phyloP scores from a whole-genome alignment of 495 filamentous ascomycete species.

The Aspergillus cavernicola region DNA sequence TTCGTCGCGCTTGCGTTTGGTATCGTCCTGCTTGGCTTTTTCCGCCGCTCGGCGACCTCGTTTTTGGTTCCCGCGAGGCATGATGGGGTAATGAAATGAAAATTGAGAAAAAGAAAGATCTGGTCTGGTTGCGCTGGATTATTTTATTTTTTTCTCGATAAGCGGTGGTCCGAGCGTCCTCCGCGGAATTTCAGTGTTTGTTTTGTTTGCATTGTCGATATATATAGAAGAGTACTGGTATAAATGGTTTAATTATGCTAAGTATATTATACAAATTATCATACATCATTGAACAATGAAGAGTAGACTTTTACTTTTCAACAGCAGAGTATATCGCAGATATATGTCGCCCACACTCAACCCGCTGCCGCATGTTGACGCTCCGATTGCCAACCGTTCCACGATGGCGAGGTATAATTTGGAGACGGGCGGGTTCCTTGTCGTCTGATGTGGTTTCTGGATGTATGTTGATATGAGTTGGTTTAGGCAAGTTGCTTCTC shows the following conservation, averaged over 20 bases:
- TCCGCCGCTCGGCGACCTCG: constrained; percentile 63
- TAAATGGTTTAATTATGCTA: not conserved
- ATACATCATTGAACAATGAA: constrained; percentile 10
- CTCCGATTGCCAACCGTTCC: constrained; percentile 61
- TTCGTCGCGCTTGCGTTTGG: constrained; percentile 43
- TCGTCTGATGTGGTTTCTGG: constrained; percentile 46
- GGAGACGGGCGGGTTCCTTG: constrained; percentile 70
- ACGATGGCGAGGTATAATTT: constrained; percentile 75
- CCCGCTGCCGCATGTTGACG: constrained; percentile 77
- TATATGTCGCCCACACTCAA: constrained; percentile 81
- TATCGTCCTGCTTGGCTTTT: constrained; percentile 40
- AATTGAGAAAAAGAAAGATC: not conserved
- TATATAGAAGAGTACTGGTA: no score
- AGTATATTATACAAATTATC: constrained; percentile 26
- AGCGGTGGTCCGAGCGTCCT: constrained; percentile 43
- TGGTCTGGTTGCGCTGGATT: not conserved
- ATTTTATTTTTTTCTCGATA: constrained; percentile 29
- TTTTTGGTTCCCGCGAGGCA: constrained; percentile 60
- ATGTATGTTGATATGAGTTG: constrained; percentile 74
- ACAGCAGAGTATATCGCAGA: constrained; percentile 69
- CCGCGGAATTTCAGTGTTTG: constrained; percentile 34
- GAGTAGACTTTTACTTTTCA: constrained; percentile 15
- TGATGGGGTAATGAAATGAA: constrained; percentile 17
- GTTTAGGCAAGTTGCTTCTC: constrained; percentile 70
- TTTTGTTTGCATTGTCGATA: constrained; percentile 27